Conservation (phyloP, 164 flowering plant species). For the Dillenia suffruticosa region DNA sequence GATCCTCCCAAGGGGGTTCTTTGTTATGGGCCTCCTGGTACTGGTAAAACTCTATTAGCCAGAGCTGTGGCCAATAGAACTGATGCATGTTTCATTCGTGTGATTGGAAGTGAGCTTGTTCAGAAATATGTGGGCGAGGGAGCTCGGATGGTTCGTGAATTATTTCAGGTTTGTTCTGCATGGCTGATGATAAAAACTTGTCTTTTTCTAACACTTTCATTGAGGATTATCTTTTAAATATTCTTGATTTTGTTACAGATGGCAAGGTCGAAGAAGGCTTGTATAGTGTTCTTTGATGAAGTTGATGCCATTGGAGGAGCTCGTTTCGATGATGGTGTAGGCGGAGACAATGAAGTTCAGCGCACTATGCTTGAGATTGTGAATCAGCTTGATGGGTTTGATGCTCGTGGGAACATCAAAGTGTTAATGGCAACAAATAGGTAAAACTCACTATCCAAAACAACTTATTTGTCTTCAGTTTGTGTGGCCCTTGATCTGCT, state of each 20-base stretch:
- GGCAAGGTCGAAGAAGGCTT: slow-evolving; percentile 99
- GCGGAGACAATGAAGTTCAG: slow-evolving; percentile 97
- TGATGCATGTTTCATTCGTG: slow-evolving; percentile 97
- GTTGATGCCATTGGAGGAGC: slow-evolving; percentile 99
- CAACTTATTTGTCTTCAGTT: too few relatives aligned
- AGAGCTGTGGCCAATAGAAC: slow-evolving; percentile 98
- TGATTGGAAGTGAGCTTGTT: slow-evolving; percentile 98
- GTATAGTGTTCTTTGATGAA: slow-evolving; percentile 97
- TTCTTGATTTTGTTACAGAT: slow-evolving; percentile 40
- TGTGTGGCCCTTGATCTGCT: too few relatives aligned
- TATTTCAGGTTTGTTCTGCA: slow-evolving; percentile 67
- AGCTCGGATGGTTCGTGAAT: slow-evolving; percentile 95
- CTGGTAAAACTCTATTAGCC: slow-evolving; percentile 94
- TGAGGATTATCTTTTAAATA: background rate
- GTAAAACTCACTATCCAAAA: slow-evolving; percentile 21
- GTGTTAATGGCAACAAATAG: slow-evolving; percentile 98
- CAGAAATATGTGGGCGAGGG: slow-evolving; percentile 99
- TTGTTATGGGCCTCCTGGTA: slow-evolving; percentile 99
- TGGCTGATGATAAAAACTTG: background rate
- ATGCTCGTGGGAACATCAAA: slow-evolving; percentile 94
- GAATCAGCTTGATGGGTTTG: slow-evolving; percentile 97
- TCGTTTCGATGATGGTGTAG: slow-evolving; percentile 94
- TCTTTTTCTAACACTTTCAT: background rate
- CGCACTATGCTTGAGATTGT: slow-evolving; percentile 99
- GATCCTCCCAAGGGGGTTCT: slow-evolving; percentile 99